Conservation (phyloP, 345 rosid species). For the Arabis alpina region DNA sequence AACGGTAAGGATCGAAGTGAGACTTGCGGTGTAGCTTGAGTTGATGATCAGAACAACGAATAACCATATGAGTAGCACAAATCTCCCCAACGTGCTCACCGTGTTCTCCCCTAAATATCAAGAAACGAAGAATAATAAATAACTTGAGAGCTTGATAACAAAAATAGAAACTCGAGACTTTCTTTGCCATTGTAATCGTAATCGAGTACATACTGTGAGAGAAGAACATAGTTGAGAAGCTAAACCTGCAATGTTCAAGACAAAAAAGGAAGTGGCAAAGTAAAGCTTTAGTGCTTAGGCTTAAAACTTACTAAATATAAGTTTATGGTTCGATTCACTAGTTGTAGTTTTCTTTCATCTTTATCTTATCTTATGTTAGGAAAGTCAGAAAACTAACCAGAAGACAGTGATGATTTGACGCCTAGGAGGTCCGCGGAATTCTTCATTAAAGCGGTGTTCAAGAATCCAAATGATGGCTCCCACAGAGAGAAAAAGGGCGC, state of each 20-base stretch:
- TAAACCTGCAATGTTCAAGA: slow-evolving; percentile 77
- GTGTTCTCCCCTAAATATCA: slow-evolving; percentile 81
- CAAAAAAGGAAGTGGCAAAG: slow-evolving; percentile 16
- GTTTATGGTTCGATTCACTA: background rate
- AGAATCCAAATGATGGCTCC: slow-evolving; percentile 98
- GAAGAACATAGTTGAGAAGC: slow-evolving; percentile 99
- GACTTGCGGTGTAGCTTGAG: slow-evolving; percentile 96
- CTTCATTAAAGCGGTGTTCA: slow-evolving; percentile 81
- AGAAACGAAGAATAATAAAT: slow-evolving; percentile 9
- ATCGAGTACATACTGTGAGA: slow-evolving; percentile 75
- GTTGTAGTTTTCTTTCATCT: background rate
- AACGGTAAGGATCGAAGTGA: slow-evolving; percentile 93
- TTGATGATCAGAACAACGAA: slow-evolving; percentile 92
- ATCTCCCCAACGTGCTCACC: slow-evolving; percentile 76
- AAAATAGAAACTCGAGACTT: background rate
- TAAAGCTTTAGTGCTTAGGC: slow-evolving; percentile 19
- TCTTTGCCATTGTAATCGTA: background rate
- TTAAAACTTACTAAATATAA: background rate
- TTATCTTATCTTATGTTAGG: slow-evolving; percentile 9
- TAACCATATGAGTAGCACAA: slow-evolving; percentile 88
- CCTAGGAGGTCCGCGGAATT: slow-evolving; percentile 89
- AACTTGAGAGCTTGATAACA: slow-evolving; percentile 12
- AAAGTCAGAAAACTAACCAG: slow-evolving; percentile 59
- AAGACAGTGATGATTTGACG: slow-evolving; percentile 77
- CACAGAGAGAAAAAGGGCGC: slow-evolving; percentile 73